Conservation (phyloP, 306 rosid species). For the Acacia acuminata region DNA sequence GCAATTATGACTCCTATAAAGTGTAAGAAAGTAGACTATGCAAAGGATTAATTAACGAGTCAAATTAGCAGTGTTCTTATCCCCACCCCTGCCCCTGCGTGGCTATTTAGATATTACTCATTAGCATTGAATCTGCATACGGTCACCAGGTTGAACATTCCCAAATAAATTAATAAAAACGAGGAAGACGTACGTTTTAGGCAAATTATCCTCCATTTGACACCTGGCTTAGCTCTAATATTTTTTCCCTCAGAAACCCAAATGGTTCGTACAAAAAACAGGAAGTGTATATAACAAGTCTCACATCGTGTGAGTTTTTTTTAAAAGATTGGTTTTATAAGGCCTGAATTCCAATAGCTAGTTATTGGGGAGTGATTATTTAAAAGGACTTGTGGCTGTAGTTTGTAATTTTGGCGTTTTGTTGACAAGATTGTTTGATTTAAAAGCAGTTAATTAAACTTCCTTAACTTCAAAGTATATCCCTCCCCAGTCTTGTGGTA, state of each 20-base stretch:
- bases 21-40: neutral
- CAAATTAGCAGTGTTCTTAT: neutral
- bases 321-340: accelerated
- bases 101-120: no score
- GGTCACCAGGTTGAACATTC: neutral
- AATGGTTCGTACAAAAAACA: no score
- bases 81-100: no score
- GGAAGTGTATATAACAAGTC: neutral
- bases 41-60: neutral
- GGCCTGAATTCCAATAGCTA: no score
- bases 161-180: neutral
- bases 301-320: no score
- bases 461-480: constrained; percentile 13
- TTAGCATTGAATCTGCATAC: neutral
- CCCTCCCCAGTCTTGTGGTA: neutral
- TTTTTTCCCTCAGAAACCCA: neutral
- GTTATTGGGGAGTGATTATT: accelerated
- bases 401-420: no score
- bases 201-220: neutral
- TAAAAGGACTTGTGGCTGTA: no score
- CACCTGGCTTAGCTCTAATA: neutral
- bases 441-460: neutral
- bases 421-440: neutral
- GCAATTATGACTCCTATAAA: neutral
- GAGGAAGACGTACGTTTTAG: neutral